Conservation (phyloP, 1,284 basidiomycete species). For the Neonothopanus nambi region DNA sequence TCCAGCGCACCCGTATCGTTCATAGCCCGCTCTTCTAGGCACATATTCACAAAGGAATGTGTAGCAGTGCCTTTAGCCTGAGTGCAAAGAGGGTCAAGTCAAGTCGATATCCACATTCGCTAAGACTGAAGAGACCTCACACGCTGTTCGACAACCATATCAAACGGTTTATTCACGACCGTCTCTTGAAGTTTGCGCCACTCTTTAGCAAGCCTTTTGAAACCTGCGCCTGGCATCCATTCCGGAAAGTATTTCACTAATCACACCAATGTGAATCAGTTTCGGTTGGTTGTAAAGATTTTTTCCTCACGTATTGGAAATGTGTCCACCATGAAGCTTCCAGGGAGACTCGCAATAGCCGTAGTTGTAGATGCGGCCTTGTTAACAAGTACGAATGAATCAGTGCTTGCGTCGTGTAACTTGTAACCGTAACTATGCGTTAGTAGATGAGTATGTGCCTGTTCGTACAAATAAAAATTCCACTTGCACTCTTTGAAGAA, state of each 20-base stretch:
- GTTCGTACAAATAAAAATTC: too few relatives aligned
- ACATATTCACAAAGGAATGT: neutral
- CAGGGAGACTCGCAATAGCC: conserved; percentile 14
- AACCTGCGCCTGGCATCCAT: conserved; percentile 4
- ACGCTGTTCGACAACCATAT: neutral
- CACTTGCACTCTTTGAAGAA: neutral
- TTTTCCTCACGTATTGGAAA: conserved; percentile 17
- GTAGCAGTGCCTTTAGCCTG: neutral
- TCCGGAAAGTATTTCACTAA: conserved; percentile 7
- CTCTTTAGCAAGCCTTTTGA: neutral
- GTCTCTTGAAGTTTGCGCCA: neutral
- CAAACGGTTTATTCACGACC: neutral
- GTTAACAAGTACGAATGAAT: neutral
- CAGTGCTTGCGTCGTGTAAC: neutral
- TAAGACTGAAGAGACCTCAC: neutral
- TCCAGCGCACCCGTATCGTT: neutral
- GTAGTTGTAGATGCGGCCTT: neutral
- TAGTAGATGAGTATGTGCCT: too few relatives aligned
- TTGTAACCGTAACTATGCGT: neutral
- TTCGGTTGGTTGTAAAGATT: neutral
- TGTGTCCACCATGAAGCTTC: conserved; percentile 21
- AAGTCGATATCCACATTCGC: neutral
- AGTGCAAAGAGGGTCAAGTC: neutral
- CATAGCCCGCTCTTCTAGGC: neutral
- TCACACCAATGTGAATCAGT: too few relatives aligned